Conservation (phyloP, 208 protist genomes). For the Strigomonas galati region DNA sequence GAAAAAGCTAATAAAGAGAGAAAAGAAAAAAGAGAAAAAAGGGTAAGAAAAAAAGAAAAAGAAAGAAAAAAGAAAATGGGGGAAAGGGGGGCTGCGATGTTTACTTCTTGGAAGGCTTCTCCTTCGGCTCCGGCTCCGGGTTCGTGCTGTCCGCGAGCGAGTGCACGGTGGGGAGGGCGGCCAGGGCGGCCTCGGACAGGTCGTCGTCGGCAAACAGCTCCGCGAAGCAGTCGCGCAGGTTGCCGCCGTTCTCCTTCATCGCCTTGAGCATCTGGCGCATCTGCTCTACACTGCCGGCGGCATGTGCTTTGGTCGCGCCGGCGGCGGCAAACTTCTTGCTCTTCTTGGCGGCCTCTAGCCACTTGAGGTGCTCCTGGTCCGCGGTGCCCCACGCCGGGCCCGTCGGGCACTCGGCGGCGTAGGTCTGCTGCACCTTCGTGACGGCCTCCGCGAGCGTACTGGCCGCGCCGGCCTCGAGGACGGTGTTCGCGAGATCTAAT, state of each 20-base stretch:
- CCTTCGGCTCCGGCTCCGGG: constrained; percentile 6
- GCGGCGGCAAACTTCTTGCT: constrained; percentile 11
- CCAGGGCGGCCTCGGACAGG: constrained; percentile 25
- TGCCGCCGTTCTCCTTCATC: constrained; percentile 11
- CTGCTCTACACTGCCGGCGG: constrained; percentile 9
- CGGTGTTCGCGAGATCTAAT: constrained; percentile 51
- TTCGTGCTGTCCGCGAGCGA: neutral
- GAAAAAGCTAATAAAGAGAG: constrained; percentile 5
- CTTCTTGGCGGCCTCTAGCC: constrained; percentile 32
- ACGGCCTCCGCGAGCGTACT: constrained; percentile 37
- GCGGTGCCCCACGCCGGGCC: constrained; percentile 39
- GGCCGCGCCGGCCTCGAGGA: constrained; percentile 35
- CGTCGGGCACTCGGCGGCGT: constrained; percentile 26
- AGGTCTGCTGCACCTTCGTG: constrained; percentile 33
- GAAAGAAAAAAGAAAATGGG: constrained; percentile 8
- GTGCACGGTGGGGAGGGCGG: constrained; percentile 11
- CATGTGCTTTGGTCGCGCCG: neutral
- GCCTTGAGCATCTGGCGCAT: constrained; percentile 22
- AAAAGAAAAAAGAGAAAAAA: constrained; percentile 3
- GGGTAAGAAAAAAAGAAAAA: constrained; percentile 14
- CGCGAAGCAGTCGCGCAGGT: constrained; percentile 38
- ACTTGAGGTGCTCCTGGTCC: constrained; percentile 40
- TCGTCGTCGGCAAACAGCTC: constrained; percentile 48
- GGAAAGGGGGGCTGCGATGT: neutral
- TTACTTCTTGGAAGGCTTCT: constrained; percentile 2